Base-by-base conservation (phyloP, 495 filamentous ascomycete species). In the Tuber melanosporum region DNA sequence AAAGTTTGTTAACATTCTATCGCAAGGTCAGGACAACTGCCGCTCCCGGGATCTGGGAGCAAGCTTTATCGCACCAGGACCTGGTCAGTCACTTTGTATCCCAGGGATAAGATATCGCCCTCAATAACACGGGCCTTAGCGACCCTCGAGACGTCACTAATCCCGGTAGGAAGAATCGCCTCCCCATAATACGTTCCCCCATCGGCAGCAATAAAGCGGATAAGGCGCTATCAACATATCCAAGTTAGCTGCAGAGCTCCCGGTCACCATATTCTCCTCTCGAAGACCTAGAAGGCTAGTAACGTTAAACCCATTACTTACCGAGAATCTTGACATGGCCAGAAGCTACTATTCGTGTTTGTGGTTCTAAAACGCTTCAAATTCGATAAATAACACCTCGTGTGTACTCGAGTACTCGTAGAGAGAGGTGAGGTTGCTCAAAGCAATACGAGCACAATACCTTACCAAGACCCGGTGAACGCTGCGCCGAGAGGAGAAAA, bases 121-220 rank as follows among this genome's bases (percentile, higher is more conserved):
- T 86, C 85, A 77, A 95, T 91, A 57, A 94, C 86, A 47, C 84
- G 87, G 46, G 93, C 93, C 80, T 89, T 87, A 72, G 87, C 90
- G 4, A 88, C 88, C 83, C 90, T 88, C 76, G 88, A 85, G 77
- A 94, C 88, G 80, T 95, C 91, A 73, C 82, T 90, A 44, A 89
- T 85, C 12, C 91, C 91, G 0, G 85, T 45, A 19, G 93, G 91
- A 45, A 95, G 89, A 70, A 94, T 89, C 75, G 93, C 92, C 85
- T 97, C 92, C 75, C 93, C 93, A 80, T 94, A 94, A 85, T 95
- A 94, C 52, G 88, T 88, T 70, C 87, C 86, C 82, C 92, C 92
- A 82, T 94, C 90, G 79, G 88, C 89, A 79, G 92, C 90, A 19
- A 94, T 86, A 85, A 95, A 95, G 74, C 92, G 91, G 77, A 96